phyloP scores from a whole-genome alignment of 2,329 filamentous ascomycete species.

The Botrytis squamosa region DNA sequence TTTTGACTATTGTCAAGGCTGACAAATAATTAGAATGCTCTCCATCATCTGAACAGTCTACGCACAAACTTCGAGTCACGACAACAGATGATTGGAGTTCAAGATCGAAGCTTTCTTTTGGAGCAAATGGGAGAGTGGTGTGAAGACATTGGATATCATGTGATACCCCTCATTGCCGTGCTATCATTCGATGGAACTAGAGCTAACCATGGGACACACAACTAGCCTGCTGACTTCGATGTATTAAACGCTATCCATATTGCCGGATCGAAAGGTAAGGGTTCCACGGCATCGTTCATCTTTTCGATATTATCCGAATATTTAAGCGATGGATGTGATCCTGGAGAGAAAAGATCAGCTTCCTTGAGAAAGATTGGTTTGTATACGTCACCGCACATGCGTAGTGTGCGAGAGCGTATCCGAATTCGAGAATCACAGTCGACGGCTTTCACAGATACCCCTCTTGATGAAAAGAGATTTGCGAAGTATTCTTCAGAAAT shows the following conservation, averaged over 20 bases:
- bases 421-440: background rate
- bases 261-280: conserved; percentile 5
- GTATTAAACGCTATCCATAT: background rate
- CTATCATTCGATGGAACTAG: too few species aligned
- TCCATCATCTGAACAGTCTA: background rate
- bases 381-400: background rate
- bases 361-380: background rate
- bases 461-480: background rate
- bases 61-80: background rate
- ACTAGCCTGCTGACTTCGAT: background rate
- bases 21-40: background rate
- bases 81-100: background rate
- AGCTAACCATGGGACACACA: too few species aligned
- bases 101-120: background rate
- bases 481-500: background rate
- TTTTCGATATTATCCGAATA: background rate
- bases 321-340: background rate
- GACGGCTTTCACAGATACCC: background rate
- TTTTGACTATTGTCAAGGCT: background rate
- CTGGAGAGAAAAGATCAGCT: background rate
- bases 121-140: background rate
- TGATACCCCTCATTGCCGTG: too few species aligned
- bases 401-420: background rate
- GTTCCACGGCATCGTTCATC: background rate
- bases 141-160: background rate